These are phyloP conservation scores for Eutrema japonicum DNA, from an alignment of 345 rosid genomes.

Conservation along the genomic window DNA sequence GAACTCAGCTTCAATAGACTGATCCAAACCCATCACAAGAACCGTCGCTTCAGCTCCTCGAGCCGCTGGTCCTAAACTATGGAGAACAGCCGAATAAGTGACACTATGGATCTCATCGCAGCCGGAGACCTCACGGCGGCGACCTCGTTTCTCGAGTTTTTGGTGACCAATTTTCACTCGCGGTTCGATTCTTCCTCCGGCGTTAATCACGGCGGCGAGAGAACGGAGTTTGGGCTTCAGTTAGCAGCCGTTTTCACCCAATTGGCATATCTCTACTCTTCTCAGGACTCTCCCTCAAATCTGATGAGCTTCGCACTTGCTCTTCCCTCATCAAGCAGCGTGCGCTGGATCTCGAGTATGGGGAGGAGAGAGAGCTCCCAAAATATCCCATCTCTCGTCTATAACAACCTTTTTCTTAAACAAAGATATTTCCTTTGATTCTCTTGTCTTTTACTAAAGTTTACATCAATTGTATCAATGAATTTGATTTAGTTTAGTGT, in stretches of 20 bases:
- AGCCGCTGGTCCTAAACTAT: slow-evolving; percentile 35
- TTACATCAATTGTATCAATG: no score
- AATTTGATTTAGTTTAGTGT: no score
- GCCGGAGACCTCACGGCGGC: slow-evolving; percentile 65
- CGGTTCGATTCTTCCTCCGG: slow-evolving; percentile 32
- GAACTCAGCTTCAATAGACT: slow-evolving; percentile 88
- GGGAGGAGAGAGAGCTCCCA: no score
- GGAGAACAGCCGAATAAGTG: slow-evolving; percentile 14
- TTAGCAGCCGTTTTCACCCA: slow-evolving; percentile 65
- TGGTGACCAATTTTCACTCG: slow-evolving; percentile 50
- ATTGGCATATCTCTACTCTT: slow-evolving; percentile 69
- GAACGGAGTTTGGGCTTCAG: slow-evolving; percentile 49
- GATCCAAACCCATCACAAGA: slow-evolving; percentile 88
- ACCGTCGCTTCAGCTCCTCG: slow-evolving; percentile 68
- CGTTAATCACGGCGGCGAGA: slow-evolving; percentile 10
- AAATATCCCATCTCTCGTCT: slow-evolving; percentile 37
- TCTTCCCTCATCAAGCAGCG: slow-evolving; percentile 60
- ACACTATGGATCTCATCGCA: slow-evolving; percentile 71
- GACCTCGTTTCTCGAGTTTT: slow-evolving; percentile 68
- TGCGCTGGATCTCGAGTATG: slow-evolving; percentile 35
- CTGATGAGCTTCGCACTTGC: slow-evolving; percentile 66
- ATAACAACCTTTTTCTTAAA: slow-evolving; percentile 51
- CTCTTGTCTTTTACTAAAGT: no score
- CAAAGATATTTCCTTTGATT: no score
- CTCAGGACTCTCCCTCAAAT: slow-evolving; percentile 76